Base-by-base conservation (phyloP, 352 stramenopile genomes). In the Pythium chondricola region DNA sequence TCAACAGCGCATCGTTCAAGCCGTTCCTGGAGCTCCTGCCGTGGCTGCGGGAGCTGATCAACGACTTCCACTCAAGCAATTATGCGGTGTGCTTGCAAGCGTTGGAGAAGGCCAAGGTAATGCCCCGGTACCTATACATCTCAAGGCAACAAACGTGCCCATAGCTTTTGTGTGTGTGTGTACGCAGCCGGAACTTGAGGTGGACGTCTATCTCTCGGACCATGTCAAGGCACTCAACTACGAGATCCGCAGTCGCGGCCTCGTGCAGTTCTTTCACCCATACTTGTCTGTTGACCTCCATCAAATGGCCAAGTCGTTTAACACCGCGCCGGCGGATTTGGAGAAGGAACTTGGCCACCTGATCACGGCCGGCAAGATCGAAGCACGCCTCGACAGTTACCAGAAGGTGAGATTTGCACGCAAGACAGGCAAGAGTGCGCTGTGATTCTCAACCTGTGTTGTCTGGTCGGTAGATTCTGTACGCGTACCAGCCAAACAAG, bases 191-290 rank as follows among this genome's bases (percentile, higher is more conserved):
- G 78, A 90, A 44, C 65, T 93, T n/a, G 49, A 60, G 20, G 43
- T 95, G 14, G 86, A 96, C 58, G 58, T 95, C 32, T 90, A 94
- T 32, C 51, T 95, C 17, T 74, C 66, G 31, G 57, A 69, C 10
- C 82, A 93, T 57, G 78, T 95, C 7, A 71, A 84, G 21, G 61
- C 72, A 32, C 52, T 96, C 21, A 81, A 71, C 61, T 73, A 81
- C 25, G 73, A 93, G 54, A 96, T 96, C 52, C 83, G 84, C 36
- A 82, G 71, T 39, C 77, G 82, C 17, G 85, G 75, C 7, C 88
- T 96, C 47, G 79, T 90, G 41, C 86, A 96, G 68, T 96, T 93
- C 58, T 93, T 95, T 58, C 75, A 80, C 42, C 80, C 86, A 43
- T 96, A 94, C 39, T 41, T 92, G 41, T 95, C 84, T 0, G 86